phyloP scores from a whole-genome alignment of 2,329 filamentous ascomycete genomes.

The Graphium sp. region DNA sequence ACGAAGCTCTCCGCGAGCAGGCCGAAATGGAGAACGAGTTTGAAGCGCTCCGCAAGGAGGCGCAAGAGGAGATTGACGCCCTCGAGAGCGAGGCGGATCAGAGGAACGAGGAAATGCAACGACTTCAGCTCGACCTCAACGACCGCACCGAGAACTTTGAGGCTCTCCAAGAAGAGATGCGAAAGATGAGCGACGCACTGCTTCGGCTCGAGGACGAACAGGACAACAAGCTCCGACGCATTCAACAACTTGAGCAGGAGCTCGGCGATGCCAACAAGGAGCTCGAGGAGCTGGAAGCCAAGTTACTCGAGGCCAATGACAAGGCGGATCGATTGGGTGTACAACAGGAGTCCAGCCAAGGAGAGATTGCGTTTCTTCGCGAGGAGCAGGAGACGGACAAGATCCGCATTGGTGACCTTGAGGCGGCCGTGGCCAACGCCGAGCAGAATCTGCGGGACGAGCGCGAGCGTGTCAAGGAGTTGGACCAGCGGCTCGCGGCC shows the following conservation, averaged over 20 bases:
- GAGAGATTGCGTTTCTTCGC: constrained; percentile 84
- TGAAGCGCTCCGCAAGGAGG: constrained; percentile 41
- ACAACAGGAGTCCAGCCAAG: constrained; percentile 81
- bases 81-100: constrained; percentile 58
- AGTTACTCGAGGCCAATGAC: constrained; percentile 66
- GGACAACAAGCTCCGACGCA: constrained; percentile 58
- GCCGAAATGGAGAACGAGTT: constrained; percentile 43
- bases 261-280: constrained; percentile 73
- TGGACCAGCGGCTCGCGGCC: constrained; percentile 58
- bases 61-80: constrained; percentile 47
- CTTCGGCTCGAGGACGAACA: constrained; percentile 82
- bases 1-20: constrained; percentile 61
- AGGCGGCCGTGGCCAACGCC: constrained; percentile 64
- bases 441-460: constrained; percentile 72
- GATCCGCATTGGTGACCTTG: constrained; percentile 89
- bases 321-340: constrained; percentile 81
- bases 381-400: constrained; percentile 97
- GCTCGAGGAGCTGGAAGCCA: constrained; percentile 69
- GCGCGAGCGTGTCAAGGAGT: constrained; percentile 55
- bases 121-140: constrained; percentile 53
- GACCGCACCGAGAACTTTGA: constrained; percentile 75
- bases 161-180: constrained; percentile 87
- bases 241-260: constrained; percentile 70
- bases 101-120: constrained; percentile 52
- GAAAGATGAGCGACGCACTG: constrained; percentile 73